phyloP scores from a whole-genome alignment of 1,284 basidiomycete genomes.

The Heterobasidion irregulare region DNA sequence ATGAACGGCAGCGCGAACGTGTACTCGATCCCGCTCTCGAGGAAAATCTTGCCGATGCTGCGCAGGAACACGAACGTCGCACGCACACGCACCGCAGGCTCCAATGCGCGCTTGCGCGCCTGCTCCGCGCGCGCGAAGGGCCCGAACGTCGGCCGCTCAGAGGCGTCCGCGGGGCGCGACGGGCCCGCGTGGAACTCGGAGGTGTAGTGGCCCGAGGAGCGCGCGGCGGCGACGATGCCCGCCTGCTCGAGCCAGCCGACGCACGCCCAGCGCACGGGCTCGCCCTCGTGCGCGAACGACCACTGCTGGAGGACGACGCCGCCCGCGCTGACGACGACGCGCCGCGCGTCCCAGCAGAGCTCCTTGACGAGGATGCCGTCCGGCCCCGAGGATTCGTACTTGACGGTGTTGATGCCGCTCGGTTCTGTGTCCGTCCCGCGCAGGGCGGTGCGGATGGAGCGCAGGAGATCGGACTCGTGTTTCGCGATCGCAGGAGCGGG shows the following conservation, averaged over 20 bases:
- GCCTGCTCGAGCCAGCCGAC: conserved; percentile 64
- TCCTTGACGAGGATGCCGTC: conserved; percentile 28
- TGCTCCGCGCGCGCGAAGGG: conserved; percentile 36
- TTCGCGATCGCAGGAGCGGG: neutral
- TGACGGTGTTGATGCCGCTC: conserved; percentile 1
- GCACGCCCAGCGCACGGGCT: conserved; percentile 70
- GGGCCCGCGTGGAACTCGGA: conserved; percentile 25
- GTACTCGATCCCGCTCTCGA: conserved; percentile 67
- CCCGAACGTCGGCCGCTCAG: conserved; percentile 40
- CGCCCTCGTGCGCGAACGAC: conserved; percentile 62
- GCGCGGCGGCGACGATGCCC: conserved; percentile 18
- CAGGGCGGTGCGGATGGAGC: conserved; percentile 41
- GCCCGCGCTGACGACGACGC: conserved; percentile 63
- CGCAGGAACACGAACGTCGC: conserved; percentile 77
- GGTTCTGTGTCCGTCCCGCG: conserved; percentile 37
- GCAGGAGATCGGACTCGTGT: conserved; percentile 35
- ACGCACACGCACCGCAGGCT: conserved; percentile 29
- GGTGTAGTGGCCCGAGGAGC: conserved; percentile 27
- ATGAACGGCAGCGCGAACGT: conserved; percentile 80
- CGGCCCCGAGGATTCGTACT: conserved; percentile 4
- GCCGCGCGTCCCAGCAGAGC: conserved; percentile 65
- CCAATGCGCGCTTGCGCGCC: conserved; percentile 20
- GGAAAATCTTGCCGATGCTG: conserved; percentile 66
- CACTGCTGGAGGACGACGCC: conserved; percentile 68
- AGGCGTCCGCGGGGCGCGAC: conserved; percentile 15